Evolutionary conservation across 805 yeast genomes (phyloP), one percentile per base, ranked within the genome.

Genomic region (Starmera pachycereana): DNA sequence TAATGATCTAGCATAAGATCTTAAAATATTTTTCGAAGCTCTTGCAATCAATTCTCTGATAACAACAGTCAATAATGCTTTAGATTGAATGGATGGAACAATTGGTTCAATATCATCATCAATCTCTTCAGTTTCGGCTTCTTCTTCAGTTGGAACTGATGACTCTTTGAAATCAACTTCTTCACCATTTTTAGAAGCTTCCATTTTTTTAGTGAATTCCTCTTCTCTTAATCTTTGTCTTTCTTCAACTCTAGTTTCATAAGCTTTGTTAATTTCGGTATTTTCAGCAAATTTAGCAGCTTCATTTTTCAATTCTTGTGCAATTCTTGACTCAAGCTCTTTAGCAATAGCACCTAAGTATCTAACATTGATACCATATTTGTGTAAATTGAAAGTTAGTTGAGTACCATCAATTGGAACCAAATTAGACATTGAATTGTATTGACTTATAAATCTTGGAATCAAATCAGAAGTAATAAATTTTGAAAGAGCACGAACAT

Each of bases 311-410:
- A 42, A 46, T 16, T 51, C 49, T 34, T 53, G 53, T 12, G 49
- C 48, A 31, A 62, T 54, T 29, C 51, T 50, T 37, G 57, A 47
- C 33, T 56, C 52, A 36, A 53, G 40, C 33, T 54, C 50, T 16
- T 48, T 48, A 18, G 78, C 78, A 47, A 85, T 55, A 13, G 53
- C 59, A 44, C 96, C 96, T 52, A 90, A 69, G 56, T 90, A 90
- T 65, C 97, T 81, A 62, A 89, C 57, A 59, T 87, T 89, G 58
- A 90, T 78, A 68, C 98, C 98, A 40, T 69, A 66, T 46, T 73
- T 74, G 60, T 92, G 98, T 61, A 90, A 61, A 39, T 70, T 57
- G 33, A 69, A 65, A 14, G 84, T 64, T 50, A 92, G 71, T 52
- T 88, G 92, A 4, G 62, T 55, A 48, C 97, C 96, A 56, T 88